A percentile compares a stretch with the other conserved stretches of the same genome.
Conservation (phyloP, 495 filamentous ascomycete genomes). For the Hyphodiscus hymeniophilus region DNA sequence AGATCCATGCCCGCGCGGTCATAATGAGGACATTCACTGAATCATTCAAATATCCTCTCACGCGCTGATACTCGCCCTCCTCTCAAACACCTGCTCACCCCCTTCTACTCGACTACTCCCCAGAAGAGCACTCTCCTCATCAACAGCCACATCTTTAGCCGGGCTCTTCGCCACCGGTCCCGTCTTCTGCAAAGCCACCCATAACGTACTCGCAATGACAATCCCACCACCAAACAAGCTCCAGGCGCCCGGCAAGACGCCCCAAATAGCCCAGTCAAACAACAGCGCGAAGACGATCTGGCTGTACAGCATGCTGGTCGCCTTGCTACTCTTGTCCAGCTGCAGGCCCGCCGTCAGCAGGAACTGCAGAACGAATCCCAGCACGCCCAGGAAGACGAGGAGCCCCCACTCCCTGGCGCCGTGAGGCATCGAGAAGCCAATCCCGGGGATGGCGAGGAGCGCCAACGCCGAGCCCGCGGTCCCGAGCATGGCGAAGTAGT, state of each 20-base stretch:
- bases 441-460: conserved; percentile 24
- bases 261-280: conserved; percentile 68
- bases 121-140: conserved; percentile 30
- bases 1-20: too few species aligned
- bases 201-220: conserved; percentile 66
- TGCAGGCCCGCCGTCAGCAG: conserved; percentile 67
- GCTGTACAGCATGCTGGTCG: conserved; percentile 75
- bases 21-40: too few species aligned
- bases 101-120: conserved; percentile 8
- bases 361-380: conserved; percentile 73
- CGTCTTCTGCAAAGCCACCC: conserved; percentile 51
- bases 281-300: conserved; percentile 75
- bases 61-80: not conserved
- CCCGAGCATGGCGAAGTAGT: conserved; percentile 63
- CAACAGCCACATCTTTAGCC: conserved; percentile 6
- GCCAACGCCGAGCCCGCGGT: conserved; percentile 43
- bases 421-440: conserved; percentile 55
- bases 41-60: too few species aligned
- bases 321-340: conserved; percentile 54
- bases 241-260: conserved; percentile 52
- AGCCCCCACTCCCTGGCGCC: conserved; percentile 56
- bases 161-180: conserved; percentile 17
- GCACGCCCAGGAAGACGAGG: conserved; percentile 56
- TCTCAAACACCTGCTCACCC: not conserved
- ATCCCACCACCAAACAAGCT: conserved; percentile 59